phyloP scores from a whole-genome alignment of 805 yeast genomes.

The Saitoella complicata region DNA sequence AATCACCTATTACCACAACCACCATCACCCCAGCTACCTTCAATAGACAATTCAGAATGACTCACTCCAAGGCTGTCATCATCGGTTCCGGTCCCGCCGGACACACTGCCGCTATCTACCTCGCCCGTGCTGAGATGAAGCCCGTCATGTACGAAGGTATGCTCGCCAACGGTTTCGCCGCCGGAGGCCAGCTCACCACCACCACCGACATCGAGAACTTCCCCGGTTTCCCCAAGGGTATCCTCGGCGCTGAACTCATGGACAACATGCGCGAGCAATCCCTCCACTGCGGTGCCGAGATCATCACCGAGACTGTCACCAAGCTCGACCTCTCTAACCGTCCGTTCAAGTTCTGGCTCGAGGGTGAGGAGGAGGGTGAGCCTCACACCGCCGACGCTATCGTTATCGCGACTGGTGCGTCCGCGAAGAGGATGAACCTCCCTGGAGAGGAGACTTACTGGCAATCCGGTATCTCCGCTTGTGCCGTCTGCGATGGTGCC shows the following conservation, averaged over 20 bases:
- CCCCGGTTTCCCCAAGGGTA: constrained; percentile 95
- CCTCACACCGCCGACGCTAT: constrained; percentile 89
- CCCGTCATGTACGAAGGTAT: constrained; percentile 91
- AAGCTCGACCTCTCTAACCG: constrained; percentile 74
- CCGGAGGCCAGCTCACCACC: constrained; percentile 97
- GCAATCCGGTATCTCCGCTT: constrained; percentile 98
- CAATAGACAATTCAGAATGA: constrained; percentile 1
- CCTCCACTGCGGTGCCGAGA: constrained; percentile 73
- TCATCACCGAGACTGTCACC: constrained; percentile 87
- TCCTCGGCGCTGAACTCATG: constrained; percentile 78
- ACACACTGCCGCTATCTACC: constrained; percentile 95
- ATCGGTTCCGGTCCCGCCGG: constrained; percentile 94
- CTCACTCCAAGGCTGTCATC: constrained; percentile 66
- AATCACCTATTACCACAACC: too few relatives aligned
- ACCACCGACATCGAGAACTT: constrained; percentile 96
- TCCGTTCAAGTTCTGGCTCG: constrained; percentile 96
- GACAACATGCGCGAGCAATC: constrained; percentile 88
- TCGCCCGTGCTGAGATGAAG: constrained; percentile 89
- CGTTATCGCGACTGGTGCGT: constrained; percentile 93
- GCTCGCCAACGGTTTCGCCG: constrained; percentile 95
- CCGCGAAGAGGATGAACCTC: constrained; percentile 81
- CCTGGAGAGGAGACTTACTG: constrained; percentile 98
- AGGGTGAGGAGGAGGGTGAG: constrained; percentile 79
- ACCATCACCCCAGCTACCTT: too few relatives aligned
- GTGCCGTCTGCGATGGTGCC: constrained; percentile 99